Evolutionary conservation across 1,284 basidiomycete genomes (phyloP), one percentile per base, ranked within the genome.

Genomic region (Ceratobasidium sp.): DNA sequence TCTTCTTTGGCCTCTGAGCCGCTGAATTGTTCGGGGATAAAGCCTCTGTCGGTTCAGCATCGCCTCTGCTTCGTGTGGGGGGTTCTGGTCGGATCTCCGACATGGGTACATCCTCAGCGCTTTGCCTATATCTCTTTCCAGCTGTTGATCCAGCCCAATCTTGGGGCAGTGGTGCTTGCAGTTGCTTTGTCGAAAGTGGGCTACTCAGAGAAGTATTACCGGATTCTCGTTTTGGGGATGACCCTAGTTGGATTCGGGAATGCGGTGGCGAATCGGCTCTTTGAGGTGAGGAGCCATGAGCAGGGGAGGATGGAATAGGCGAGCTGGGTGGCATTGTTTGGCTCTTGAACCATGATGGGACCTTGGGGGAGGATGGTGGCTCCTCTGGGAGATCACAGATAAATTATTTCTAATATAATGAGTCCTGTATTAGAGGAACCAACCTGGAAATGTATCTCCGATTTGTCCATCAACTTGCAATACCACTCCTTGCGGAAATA

Each of bases 391-490:
- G n/a, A 13, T 3, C 6, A n/a, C n/a, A 9, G 36, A 11, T 62
- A 5, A 41, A 36, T 52, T 50, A 16, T 36, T 25, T 9, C 21
- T 16, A 11, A 19, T 16, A 29, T 36, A 36, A 36, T n/a, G 5
- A 2, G 4, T 27, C 27, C 11, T 33, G 6, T 53, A n/a, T 11
- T 36, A 36, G 33, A 36, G 27, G 19, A n/a, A 41, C 60, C 53
- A 16, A 46, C 60, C 50, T 44, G 49, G 60, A 33, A 64, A 64
- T n/a, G 60, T 64, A 44, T 64, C 50, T 41, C 52, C 27, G n/a
- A 46, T 39, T 23, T 25, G 60, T 6, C 27, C 50, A 13, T 39
- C 36, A 16, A 30, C 21, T 16, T 64, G 19, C n/a, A 54, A n/a
- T n/a, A 54, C 53, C 23, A 64, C 49, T 2, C 50, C 60, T 23